phyloP scores from a whole-genome alignment of 2,329 filamentous ascomycete genomes.

The Aspergillus sergii region DNA sequence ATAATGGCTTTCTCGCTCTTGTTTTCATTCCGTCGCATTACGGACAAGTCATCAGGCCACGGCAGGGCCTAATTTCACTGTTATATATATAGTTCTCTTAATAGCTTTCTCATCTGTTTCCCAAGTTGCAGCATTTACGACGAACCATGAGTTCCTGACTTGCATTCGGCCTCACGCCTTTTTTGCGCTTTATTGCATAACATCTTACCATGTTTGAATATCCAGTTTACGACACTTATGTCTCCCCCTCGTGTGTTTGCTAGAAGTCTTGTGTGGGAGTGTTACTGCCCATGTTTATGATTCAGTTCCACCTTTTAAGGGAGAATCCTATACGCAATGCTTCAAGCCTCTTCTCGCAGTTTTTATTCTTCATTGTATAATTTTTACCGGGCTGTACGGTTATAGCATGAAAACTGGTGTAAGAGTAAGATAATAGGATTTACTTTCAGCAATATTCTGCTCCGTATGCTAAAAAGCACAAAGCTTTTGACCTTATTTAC shows the following conservation, averaged over 20 bases:
- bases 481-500: slow-evolving; percentile 7
- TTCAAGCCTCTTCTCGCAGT: not conserved
- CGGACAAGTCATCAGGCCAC: not conserved
- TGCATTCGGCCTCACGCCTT: slow-evolving; percentile 25
- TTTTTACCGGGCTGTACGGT: not conserved
- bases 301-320: not conserved
- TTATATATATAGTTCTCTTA: slow-evolving; percentile 16
- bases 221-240: slow-evolving; percentile 1
- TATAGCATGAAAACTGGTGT: not conserved
- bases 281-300: not conserved
- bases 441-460: slow-evolving; percentile 2
- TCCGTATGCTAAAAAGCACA: not conserved
- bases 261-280: not conserved
- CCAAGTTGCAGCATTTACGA: slow-evolving; percentile 12
- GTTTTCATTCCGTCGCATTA: not conserved
- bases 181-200: slow-evolving; percentile 17
- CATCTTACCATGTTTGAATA: slow-evolving; percentile 13
- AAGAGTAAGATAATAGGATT: slow-evolving; percentile 3
- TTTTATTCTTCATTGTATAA: not conserved
- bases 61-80: not conserved
- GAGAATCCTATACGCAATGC: not conserved
- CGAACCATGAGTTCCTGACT: slow-evolving; percentile 27
- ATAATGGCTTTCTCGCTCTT: slow-evolving; percentile 16
- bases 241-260: not conserved
- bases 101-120: slow-evolving; percentile 9